Base-by-base conservation (phyloP, 768 basidiomycete species). In the Termitomyces sp. region DNA sequence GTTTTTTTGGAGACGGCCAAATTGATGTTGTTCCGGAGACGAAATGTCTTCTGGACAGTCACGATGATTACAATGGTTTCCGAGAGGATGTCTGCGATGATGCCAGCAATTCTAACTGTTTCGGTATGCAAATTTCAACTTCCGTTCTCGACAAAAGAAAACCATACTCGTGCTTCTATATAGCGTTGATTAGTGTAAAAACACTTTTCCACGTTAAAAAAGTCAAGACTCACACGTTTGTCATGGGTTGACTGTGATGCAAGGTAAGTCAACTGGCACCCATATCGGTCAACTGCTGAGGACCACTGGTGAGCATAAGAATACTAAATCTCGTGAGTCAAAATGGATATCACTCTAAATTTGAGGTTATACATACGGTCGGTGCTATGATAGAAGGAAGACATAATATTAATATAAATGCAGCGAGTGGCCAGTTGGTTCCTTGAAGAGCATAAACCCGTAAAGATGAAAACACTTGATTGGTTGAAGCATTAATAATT, bases 1-100 rank as follows among this genome's bases (percentile, higher is more conserved):
- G 70, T 65, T 20, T 64, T 65, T 20, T 62, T 59, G 24, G 62
- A 50, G 18, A 51, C 66, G 5, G 61, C 65, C 9, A 63, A 33
- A 1, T 64, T 59, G 15, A 66, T n/a, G 50, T 63, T 62, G 48
- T 50, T 64, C 44, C 67, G 59, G 36, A 70, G 56, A n/a, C 59
- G 58, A 51, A 68, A 66, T 2, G 69, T 72, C 51, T 66, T 65
- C 33, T 46, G 61, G 31, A 70, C 44, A 3, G 70, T 72, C 16
- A 72, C 69, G 18, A 59, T 37, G 42, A 72, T 69, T 44, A 70
- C 70, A 20, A 70, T 69, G 2, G 55, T 62, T 48, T 72, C 70
- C 4, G 68, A 65, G 4, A 70, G 55, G 18, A 72, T 59, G 49
- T 72, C 70, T 20, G 67, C 68, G 15, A 65, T 55, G 28, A 72